Evolutionary conservation across 2,329 filamentous ascomycete species (phyloP), one percentile per base, ranked within the genome.

Genomic region (Xylaria digitata): DNA sequence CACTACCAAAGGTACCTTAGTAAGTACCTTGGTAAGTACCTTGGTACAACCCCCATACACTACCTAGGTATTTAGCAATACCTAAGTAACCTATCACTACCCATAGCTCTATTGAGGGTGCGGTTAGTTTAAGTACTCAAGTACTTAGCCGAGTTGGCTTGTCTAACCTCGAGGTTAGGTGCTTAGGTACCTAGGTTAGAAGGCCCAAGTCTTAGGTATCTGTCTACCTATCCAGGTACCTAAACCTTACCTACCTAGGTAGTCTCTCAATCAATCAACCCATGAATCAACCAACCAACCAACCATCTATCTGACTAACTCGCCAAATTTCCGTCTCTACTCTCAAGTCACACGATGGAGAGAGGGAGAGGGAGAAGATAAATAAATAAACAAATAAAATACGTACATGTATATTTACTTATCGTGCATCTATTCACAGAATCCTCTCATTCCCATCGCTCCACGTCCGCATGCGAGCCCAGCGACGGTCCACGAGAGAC

Each of bases 391-490:
- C 7, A 21, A 5, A 21, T 23, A 13, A 3, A 19, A 48, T 5
- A 21, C 19, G 9, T 23, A 34, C 19, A 46, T 19, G 11, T 40
- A n/a, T 48, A 21, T 21, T 21, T 19, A n/a, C 34, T 40, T 50
- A 50, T 21, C 9, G 56, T 34, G 32, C 9, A 50, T 59, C 15
- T 32, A 26, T 34, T 6, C 32, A 5, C 34, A 52, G 30, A 30
- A 19, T 15, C 2, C 19, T 45, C 17, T 42, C 34, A 13, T 26
- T 17, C 46, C 23, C 30, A n/a, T 13, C 23, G 17, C 48, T 50
- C 48, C 48, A 26, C 32, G 34, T 26, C 13, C 63, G 52, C 40
- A 66, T 66, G 57, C 66, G 49, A 68, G 66, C 55, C 56, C 23
- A 32, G 54, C n/a, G n/a, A 37, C 54, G 19, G 45, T 57, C 62